Percentiles rank a stretch among this genome's conserved stretches.
Evolutionary conservation across 2,329 filamentous ascomycete species (phyloP).

Genomic region (Penicillium sp.): DNA sequence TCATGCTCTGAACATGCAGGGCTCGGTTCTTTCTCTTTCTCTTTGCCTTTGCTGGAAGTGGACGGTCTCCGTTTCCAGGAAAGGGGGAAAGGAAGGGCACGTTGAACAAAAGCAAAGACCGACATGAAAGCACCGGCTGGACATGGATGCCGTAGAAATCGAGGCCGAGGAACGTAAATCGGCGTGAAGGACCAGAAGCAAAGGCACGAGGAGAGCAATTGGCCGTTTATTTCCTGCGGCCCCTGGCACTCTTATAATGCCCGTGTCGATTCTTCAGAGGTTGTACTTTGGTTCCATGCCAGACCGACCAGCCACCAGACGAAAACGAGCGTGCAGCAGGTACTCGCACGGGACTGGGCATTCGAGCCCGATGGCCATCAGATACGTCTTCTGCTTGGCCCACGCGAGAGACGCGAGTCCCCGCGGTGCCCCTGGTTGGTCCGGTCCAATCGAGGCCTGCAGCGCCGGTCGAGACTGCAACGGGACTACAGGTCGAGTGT

Average conservation of each 20-base stretch:
- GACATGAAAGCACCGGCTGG: constrained; percentile 13
- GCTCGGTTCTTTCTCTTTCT: constrained; percentile 7
- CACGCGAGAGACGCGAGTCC: constrained; percentile 18
- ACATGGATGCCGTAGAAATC: constrained; percentile 6
- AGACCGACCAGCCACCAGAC: constrained; percentile 14
- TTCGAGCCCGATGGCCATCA: constrained; percentile 10
- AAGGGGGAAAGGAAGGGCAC: constrained; percentile 19
- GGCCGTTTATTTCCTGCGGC: too few relatives aligned
- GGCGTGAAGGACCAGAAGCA: too few relatives aligned
- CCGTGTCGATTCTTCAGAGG: constrained; percentile 3
- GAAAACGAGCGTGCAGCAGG: constrained; percentile 19
- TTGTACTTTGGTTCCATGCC: constrained; percentile 10
- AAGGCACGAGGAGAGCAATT: too few relatives aligned
- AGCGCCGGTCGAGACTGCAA: constrained; percentile 22
- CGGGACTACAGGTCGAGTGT: not conserved
- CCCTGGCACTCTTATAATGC: constrained; percentile 3
- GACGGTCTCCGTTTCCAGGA: constrained; percentile 19
- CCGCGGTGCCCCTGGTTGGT: constrained; percentile 18
- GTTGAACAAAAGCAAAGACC: constrained; percentile 21
- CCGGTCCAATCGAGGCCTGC: constrained; percentile 13
- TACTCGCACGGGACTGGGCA: constrained; percentile 21
- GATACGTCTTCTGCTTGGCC: constrained; percentile 21
- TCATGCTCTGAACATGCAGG: constrained; percentile 2
- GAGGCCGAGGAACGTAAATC: not conserved
- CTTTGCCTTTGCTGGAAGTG: constrained; percentile 16